phyloP scores from a whole-genome alignment of 2,329 filamentous ascomycete species.

The Amylocarpus encephaloides region DNA sequence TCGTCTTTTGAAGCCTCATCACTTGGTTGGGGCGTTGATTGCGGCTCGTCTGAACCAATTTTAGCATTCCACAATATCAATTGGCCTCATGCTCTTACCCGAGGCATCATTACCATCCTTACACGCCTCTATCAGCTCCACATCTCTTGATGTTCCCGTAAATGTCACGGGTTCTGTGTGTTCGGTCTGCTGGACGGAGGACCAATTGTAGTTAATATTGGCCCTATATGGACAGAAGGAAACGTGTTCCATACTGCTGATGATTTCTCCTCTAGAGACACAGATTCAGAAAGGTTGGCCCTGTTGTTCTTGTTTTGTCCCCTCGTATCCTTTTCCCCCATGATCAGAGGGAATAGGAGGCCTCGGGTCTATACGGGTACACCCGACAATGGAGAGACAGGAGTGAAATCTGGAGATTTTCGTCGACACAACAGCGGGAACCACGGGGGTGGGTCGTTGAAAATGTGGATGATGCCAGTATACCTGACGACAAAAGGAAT shows the following conservation, averaged over 20 bases:
- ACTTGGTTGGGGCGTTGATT: neutral
- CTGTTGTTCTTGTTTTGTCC: slow-evolving; percentile 14
- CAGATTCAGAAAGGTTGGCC: slow-evolving; percentile 12
- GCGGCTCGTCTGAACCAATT: neutral
- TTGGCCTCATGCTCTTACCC: slow-evolving; percentile 8
- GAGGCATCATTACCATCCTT: slow-evolving; percentile 3
- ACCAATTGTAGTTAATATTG: slow-evolving; percentile 23
- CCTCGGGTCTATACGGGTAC: slow-evolving; percentile 28
- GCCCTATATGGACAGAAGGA: slow-evolving; percentile 29
- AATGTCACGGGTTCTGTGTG: slow-evolving; percentile 19
- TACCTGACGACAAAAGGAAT: slow-evolving; percentile 6
- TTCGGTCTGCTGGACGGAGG: slow-evolving; percentile 21
- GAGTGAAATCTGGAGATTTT: slow-evolving; percentile 1
- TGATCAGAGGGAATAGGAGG: slow-evolving; percentile 14
- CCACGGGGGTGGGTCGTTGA: slow-evolving; percentile 4
- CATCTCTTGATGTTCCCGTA: slow-evolving; percentile 17
- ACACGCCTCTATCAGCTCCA: slow-evolving; percentile 19
- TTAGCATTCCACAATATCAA: slow-evolving; percentile 4
- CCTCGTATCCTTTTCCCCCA: slow-evolving; percentile 26
- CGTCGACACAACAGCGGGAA: slow-evolving; percentile 8
- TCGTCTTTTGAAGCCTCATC: neutral
- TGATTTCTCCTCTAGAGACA: slow-evolving; percentile 19
- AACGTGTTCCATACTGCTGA: slow-evolving; percentile 28
- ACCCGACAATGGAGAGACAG: slow-evolving; percentile 18
- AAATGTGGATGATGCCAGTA: slow-evolving; percentile 10